Base-by-base conservation (phyloP, 202 grass and related monocot species). In the Musa balbisiana region DNA sequence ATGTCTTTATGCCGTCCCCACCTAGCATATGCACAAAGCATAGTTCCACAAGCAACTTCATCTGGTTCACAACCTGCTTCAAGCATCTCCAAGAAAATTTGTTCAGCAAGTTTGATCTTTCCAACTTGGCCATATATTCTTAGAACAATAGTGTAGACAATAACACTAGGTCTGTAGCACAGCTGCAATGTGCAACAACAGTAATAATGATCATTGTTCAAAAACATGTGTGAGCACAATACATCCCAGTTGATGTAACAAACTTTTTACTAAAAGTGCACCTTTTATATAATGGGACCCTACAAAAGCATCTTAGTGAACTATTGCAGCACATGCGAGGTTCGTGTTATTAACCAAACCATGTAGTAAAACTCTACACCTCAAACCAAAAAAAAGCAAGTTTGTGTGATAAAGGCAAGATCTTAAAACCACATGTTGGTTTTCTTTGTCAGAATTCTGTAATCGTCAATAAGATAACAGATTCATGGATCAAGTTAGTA, bases 1-100 rank as follows among this genome's bases (percentile, higher is more conserved):
- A 97, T 97, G 79, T 97, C 86, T 33, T 87, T 80, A 53, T 86
- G 93, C 67, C 63, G 73, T 58, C 88, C 90, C 84, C 86, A 89
- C 55, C 84, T 89, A 19, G 93, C 93, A 77, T 97, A 97, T 1
- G 90, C 81, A 62, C 93, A 97, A 19, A 97, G 77, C 65, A 93
- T 86, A 12, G 93, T 97, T n/a, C 90, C 93, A 50, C 90, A 97
- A 26, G 90, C 93, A 72, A 97, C 88, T n/a, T 84, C 84, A 56
- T 97, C 90, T 16, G 88, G 93, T 69, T 92, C 86, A 2, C 88
- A 78, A 49, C 89, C 90, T 68, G 78, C 72, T 75, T 92, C 85
- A 29, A 96, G 87, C 93, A 96, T 96, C 85, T 96, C 93, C 43
- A 96, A 84, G 64, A 96, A 96, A 2, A 83, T 84, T 66, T 92